Conservation (phyloP, 345 rosid species). For the Cochlearia excelsa region DNA sequence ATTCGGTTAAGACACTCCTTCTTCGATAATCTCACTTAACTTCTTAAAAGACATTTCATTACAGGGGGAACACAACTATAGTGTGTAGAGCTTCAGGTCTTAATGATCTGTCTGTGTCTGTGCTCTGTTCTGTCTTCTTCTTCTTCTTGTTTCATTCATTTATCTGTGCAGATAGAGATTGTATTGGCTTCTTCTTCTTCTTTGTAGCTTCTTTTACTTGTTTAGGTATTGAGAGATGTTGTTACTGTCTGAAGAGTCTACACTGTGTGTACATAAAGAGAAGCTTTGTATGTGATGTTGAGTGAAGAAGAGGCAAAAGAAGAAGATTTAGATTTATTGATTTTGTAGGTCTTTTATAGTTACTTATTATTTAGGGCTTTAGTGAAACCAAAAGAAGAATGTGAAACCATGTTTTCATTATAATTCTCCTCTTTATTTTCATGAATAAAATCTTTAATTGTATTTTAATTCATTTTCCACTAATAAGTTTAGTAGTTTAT, state of each 20-base stretch:
- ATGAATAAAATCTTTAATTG: too few relatives aligned
- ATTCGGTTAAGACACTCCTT: constrained; percentile 56
- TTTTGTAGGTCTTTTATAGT: too few relatives aligned
- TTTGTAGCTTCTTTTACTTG: constrained; percentile 26
- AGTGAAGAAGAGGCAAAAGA: constrained; percentile 34
- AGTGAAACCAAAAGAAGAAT: too few relatives aligned
- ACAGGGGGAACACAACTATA: constrained; percentile 14
- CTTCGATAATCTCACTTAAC: constrained; percentile 27
- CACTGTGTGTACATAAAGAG: constrained; percentile 34
- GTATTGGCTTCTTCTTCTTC: constrained; percentile 24
- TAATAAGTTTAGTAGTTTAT: too few relatives aligned
- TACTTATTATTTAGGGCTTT: neutral
- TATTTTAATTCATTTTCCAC: too few relatives aligned
- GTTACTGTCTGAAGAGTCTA: too few relatives aligned
- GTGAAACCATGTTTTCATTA: too few relatives aligned
- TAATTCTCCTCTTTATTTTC: too few relatives aligned
- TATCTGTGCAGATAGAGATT: constrained; percentile 29
- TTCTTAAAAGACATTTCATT: constrained; percentile 12
- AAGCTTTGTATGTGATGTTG: constrained; percentile 13
- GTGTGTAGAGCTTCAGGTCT: constrained; percentile 31
- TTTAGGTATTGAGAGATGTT: constrained; percentile 17
- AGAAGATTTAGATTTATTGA: neutral
- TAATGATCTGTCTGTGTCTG: constrained; percentile 32
- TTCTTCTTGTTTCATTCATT: constrained; percentile 24
- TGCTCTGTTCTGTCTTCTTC: constrained; percentile 22